Evolutionary conservation across 2,329 filamentous ascomycete species (phyloP), one percentile per base, ranked within the genome.

Genomic region (Ophiocordyceps robertsii): DNA sequence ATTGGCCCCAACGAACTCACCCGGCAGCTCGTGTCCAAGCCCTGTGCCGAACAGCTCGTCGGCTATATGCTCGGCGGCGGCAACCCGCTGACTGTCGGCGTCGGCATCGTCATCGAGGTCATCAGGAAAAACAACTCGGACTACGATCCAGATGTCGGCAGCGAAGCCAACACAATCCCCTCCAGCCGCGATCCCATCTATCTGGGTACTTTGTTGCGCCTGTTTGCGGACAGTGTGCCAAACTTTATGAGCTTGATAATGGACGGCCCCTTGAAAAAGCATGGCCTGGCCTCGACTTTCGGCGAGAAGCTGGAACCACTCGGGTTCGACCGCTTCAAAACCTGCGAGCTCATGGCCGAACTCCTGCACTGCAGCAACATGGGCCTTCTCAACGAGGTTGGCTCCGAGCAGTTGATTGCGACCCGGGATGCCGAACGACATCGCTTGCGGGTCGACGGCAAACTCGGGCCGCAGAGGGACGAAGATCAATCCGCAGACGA

Each of bases 51-150:
- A 56, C 79, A 79, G 46, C 73, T 98, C n/a, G 86, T 96, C 46
- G 69, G 75, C 13, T 86, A 90, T 54, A 98, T 98, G 92, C 75
- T 96, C 13, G 75, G 81, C 41, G 92, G 92, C 33, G 92, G 92
- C 24, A 96, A 98, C 54, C 84, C 92, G 6, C 66, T 98, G 45
- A 96, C 90, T 0, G 93, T 96, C 14, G 92, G 92, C 40, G 92
- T 98, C 11, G 92, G 92, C 17, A 95, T 96, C 55, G 77, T 98
- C 30, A 98, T 98, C 49, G 92, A 98, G 64, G 92, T 98, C 38
- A 98, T 98, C 58, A 78, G 92, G 46, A 98, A 98, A 67, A 98
- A 98, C 64, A 98, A 98, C 60, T 96, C 92, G 0, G 92, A 98
- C 62, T 98, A 98, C 59, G 92, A 98, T 53, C 82, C 92, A 1